These are phyloP conservation scores for Aphanocladium album DNA, from an alignment of 2,329 filamentous ascomycete species.

Conservation along the genomic window DNA sequence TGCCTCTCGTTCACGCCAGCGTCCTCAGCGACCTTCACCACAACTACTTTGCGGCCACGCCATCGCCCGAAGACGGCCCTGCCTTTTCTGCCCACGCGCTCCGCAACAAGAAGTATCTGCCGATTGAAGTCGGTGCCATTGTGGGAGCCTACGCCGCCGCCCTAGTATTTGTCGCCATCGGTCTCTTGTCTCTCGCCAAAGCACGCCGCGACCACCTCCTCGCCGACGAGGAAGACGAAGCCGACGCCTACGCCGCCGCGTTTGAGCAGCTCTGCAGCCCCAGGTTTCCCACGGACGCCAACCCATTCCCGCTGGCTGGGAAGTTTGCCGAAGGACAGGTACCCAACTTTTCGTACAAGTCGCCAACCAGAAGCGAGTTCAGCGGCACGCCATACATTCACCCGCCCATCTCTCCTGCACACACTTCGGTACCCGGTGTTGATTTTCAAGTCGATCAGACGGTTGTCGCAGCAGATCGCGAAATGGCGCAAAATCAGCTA, in stretches of 20 bases:
- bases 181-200: constrained; percentile 57
- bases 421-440: constrained; percentile 51
- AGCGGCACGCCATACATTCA: constrained; percentile 19
- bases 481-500: constrained; percentile 74
- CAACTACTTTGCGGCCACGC: constrained; percentile 38
- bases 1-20: constrained; percentile 24
- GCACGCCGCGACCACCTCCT: constrained; percentile 47
- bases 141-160: constrained; percentile 77
- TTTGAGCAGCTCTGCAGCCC: constrained; percentile 19
- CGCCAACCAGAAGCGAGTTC: constrained; percentile 34
- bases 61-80: constrained; percentile 56
- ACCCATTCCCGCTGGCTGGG: constrained; percentile 14
- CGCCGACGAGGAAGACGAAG: constrained; percentile 42
- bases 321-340: constrained; percentile 27
- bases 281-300: constrained; percentile 20
- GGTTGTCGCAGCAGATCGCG: constrained; percentile 68
- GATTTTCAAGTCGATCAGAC: constrained; percentile 70
- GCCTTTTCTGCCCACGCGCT: constrained; percentile 53
- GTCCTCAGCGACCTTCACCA: constrained; percentile 16
- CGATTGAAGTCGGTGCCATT: constrained; percentile 78
- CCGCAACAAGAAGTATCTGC: constrained; percentile 61
- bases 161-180: constrained; percentile 65
- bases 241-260: constrained; percentile 8
- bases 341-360: constrained; percentile 49
- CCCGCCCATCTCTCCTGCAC: constrained; percentile 35